Percentiles rank a stretch among this genome's conserved stretches.
Conservation (phyloP, 129 eudicot genomes). For the Solidago caesia region DNA sequence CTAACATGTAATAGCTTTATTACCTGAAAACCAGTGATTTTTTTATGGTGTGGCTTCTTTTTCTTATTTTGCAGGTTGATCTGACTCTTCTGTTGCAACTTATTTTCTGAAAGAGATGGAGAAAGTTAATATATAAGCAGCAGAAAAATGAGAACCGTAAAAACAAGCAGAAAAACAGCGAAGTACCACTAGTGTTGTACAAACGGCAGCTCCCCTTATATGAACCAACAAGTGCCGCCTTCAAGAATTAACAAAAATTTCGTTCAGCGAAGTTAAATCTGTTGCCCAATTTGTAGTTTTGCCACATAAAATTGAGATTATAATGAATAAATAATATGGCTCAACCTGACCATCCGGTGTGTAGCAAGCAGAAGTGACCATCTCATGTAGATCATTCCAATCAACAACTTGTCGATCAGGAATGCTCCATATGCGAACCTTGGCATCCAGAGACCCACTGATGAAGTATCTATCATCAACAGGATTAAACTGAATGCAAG, state of each 20-base stretch:
- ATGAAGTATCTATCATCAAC: conserved; percentile 92
- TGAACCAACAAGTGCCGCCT: conserved; percentile 98
- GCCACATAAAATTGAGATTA: conserved; percentile 18
- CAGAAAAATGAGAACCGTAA: neutral
- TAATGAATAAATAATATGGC: conserved; percentile 13
- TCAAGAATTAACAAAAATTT: conserved; percentile 35
- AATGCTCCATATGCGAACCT: conserved; percentile 98
- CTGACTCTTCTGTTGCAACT: conserved; percentile 75
- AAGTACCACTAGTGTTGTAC: conserved; percentile 68
- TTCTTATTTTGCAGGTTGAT: conserved; percentile 93
- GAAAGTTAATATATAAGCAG: conserved; percentile 12
- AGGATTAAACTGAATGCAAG: conserved; percentile 99
- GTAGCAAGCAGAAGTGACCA: conserved; percentile 99
- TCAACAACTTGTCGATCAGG: conserved; percentile 98
- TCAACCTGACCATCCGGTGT: conserved; percentile 99
- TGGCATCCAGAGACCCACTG: conserved; percentile 93
- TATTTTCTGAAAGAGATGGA: conserved; percentile 55
- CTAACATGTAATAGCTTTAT: conserved; percentile 12
- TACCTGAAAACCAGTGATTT: conserved; percentile 98
- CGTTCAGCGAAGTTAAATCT: conserved; percentile 23
- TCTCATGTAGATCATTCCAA: conserved; percentile 97
- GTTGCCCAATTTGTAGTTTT: conserved; percentile 9
- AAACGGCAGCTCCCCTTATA: conserved; percentile 93
- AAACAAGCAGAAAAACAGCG: neutral
- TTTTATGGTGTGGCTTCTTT: conserved; percentile 87